Base-by-base conservation (phyloP, 257 asterid genomes). In the Nemophila menziesii region DNA sequence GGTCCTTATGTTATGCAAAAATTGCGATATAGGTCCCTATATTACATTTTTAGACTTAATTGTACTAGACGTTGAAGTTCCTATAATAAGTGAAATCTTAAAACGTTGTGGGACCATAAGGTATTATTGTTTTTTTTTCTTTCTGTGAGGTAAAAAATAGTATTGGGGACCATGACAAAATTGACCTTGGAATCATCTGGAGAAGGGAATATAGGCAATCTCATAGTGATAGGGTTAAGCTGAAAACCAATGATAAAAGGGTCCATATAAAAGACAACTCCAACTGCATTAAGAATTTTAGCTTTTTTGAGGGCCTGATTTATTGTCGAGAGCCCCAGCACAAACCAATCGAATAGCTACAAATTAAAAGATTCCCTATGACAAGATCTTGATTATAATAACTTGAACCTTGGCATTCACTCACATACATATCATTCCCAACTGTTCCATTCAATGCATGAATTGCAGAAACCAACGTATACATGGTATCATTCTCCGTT, bases 341-440 rank as follows among this genome's bases (percentile, higher is more conserved):
- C 96, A 46, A 85, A 90, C 52, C 96, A 55, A 90, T 74, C 16
- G 98, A 90, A 76, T 90, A 90, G 93, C 96, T 81, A 48, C 99
- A 90, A 51, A 90, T 75, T 65, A 90, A 62, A 24, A 85, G 72
- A 61, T 79, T 90, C 61, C 99, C 96, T 59, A 52, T 54, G 56
- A 90, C 69, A 62, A 75, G 33, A 51, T 73, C 83, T 65, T 41
- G 78, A 41, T 68, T 60, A 54, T 74, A 85, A 62, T 53, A 70
- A 62, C 70, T 48, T 11, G 82, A 60, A 55, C 81, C 96, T 74
- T 90, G 96, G 79, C 99, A 90, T 66, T 90, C 96, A 39, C 89
- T 71, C 58, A 75, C 72, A 20, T 90, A 90, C 83, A 81, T 77
- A 62, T 90, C 92, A 36, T 62, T 61, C 6, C 56, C 64, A 15